phyloP scores from a whole-genome alignment of 805 yeast species.

The Schizosaccharomyces japonicus region DNA sequence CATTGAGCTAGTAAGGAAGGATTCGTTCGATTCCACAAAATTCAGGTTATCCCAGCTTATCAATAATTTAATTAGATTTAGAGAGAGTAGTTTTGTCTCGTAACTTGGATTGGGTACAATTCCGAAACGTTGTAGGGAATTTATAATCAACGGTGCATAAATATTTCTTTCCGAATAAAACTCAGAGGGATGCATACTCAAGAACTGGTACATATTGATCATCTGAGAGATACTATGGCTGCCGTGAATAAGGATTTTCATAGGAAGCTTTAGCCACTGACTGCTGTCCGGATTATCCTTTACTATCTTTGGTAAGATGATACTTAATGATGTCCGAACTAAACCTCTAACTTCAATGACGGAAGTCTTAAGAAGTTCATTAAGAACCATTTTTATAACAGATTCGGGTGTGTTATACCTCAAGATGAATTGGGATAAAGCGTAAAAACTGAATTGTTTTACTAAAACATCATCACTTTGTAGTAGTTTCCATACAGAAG shows the following conservation, averaged over 20 bases:
- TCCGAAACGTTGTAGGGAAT: not conserved
- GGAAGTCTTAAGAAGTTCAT: conserved; percentile 62
- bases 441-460: conserved; percentile 78
- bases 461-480: conserved; percentile 69
- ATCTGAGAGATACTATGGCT: conserved; percentile 72
- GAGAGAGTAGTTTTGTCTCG: not conserved
- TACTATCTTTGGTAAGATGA: conserved; percentile 38
- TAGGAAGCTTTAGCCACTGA: conserved; percentile 82
- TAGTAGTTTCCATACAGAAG: conserved; percentile 81
- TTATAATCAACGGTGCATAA: conserved; percentile 43
- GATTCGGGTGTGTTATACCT: conserved; percentile 72
- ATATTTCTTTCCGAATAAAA: conserved; percentile 74
- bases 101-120: not conserved
- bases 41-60: not conserved
- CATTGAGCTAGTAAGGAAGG: too few species aligned
- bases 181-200: conserved; percentile 62
- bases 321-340: conserved; percentile 68
- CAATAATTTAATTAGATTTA: not conserved
- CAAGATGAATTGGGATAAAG: conserved; percentile 65
- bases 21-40: too few species aligned
- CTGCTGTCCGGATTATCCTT: conserved; percentile 14
- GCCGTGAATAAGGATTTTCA: conserved; percentile 75
- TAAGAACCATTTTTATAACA: conserved; percentile 75
- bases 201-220: conserved; percentile 58
- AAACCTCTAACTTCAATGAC: conserved; percentile 63